Conservation (phyloP, 441 rosid genomes). For the Biscutella laevigata region DNA sequence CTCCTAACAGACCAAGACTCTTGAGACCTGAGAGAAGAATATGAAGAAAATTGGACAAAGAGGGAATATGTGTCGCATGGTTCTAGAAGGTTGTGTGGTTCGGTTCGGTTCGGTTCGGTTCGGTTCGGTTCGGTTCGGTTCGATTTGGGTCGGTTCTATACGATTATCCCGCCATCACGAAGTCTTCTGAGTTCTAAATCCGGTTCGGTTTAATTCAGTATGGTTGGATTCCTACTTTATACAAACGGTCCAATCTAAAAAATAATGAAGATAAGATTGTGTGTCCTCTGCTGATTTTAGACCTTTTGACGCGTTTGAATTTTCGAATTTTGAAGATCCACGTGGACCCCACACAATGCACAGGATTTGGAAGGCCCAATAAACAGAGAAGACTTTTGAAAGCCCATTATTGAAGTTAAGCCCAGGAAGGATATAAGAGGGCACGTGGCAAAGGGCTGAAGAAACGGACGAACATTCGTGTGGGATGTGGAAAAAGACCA, state of each 20-base stretch:
- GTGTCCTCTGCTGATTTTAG: background rate
- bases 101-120: conserved; percentile 6
- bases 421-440: background rate
- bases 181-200: no score
- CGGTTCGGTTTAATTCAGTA: no score
- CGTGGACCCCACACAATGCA: conserved; percentile 12
- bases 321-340: conserved; percentile 23
- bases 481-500: conserved; percentile 21
- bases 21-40: conserved; percentile 1
- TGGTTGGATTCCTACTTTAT: background rate
- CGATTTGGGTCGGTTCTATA: no score
- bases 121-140: background rate
- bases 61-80: conserved; percentile 9
- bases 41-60: background rate
- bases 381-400: background rate
- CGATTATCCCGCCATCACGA: no score
- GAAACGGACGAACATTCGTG: conserved; percentile 30
- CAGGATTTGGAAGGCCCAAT: no score
- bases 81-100: conserved; percentile 19
- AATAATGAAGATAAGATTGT: conserved; percentile 18
- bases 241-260: conserved; percentile 8
- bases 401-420: conserved; percentile 6
- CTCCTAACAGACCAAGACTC: conserved; percentile 10
- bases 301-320: conserved; percentile 12
- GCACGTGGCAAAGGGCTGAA: conserved; percentile 4